Evolutionary conservation across 306 rosid species (phyloP).

Genomic region (Quercus glauca): DNA sequence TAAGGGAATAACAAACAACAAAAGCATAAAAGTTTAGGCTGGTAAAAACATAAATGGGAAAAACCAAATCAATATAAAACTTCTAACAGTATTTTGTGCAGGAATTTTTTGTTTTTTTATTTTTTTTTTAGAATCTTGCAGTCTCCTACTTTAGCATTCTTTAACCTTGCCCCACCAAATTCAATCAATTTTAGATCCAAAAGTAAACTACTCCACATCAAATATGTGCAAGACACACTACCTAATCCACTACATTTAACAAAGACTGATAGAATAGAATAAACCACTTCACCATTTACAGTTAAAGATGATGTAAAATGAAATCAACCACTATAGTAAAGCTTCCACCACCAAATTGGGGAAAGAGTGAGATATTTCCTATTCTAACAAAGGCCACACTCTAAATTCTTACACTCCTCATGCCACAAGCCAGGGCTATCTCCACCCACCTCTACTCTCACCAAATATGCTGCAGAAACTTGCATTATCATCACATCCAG

Average conservation of each 20-base stretch:
- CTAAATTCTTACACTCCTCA: background rate
- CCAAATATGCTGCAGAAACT: background rate
- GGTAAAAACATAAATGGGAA: too few relatives aligned
- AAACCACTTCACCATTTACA: background rate
- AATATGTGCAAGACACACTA: background rate
- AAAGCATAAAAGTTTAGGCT: background rate
- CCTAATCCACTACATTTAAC: background rate
- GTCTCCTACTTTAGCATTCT: background rate
- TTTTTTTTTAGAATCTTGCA: background rate
- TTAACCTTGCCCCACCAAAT: background rate
- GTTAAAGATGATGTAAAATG: background rate
- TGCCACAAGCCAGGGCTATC: background rate
- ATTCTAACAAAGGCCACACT: background rate
- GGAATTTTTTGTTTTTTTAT: background rate
- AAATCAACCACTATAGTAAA: background rate
- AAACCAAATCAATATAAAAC: background rate
- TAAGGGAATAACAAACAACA: background rate
- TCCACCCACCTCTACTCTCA: background rate
- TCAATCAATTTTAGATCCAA: background rate
- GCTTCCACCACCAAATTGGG: background rate
- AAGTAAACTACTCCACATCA: background rate
- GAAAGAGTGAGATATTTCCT: background rate
- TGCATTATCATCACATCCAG: background rate
- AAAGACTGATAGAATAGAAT: background rate
- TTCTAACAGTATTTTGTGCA: background rate